Evolutionary conservation across 2,329 filamentous ascomycete genomes (phyloP).

Genomic region (Colletotrichum euphorbiae): DNA sequence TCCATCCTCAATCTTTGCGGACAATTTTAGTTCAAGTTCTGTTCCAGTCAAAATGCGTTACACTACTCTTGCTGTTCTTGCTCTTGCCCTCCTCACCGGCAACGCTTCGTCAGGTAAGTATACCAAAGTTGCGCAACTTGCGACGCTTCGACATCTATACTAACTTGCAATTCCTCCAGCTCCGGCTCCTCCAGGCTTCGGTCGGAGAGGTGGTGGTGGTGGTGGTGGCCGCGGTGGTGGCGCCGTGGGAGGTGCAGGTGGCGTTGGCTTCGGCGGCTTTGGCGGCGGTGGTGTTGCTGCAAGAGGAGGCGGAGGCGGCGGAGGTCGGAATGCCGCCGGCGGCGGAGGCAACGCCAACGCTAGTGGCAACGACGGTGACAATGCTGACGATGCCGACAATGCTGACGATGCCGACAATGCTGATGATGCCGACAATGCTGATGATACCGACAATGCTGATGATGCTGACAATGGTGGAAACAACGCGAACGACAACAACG

Average conservation of each 20-base stretch:
- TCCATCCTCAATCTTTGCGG: not conserved
- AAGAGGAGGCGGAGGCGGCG: not conserved
- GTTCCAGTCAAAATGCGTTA: conserved; percentile 25
- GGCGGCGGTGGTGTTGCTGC: not conserved
- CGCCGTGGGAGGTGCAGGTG: not conserved
- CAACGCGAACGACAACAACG: not conserved
- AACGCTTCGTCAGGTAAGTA: conserved; percentile 28
- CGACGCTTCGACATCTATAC: not conserved
- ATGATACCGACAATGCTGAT: not conserved
- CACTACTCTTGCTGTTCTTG: conserved; percentile 22
- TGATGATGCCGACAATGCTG: not conserved
- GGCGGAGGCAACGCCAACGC: not conserved
- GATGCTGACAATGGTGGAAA: not conserved
- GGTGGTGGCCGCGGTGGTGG: conserved; percentile 5
- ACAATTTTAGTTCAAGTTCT: not conserved
- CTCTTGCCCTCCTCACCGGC: conserved; percentile 30
- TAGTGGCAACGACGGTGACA: not conserved
- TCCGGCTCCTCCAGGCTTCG: conserved; percentile 15
- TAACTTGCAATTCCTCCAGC: not conserved
- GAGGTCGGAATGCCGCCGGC: not conserved
- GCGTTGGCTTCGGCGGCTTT: not conserved
- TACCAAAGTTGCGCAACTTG: too few species aligned
- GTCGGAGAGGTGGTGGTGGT: too few species aligned
- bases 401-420: too few species aligned
- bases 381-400: too few species aligned